Base-by-base conservation (phyloP, 1,139 yeast genomes). In the Magnusiomyces magnusii region DNA sequence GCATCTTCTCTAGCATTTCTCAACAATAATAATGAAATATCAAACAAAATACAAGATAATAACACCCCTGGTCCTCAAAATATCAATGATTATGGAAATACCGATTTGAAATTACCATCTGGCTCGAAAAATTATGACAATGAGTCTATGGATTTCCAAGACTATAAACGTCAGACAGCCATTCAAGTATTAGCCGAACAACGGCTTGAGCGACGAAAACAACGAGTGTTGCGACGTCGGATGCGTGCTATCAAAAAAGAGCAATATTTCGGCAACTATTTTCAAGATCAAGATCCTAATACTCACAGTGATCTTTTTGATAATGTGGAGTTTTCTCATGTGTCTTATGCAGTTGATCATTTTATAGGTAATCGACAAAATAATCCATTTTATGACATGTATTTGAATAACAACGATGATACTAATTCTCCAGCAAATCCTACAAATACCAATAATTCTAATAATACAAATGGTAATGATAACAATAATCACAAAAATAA, bases 131-230 rank as follows among this genome's bases (percentile, higher is more conserved):
- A 39, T 39, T 3, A 10, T 39, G 44, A 39, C 19, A 3, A 15
- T 39, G 19, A 47, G 15, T 57, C 67, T 9, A 65, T 70, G 2
- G 81, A 78, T 55, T 78, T 76, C 62, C 76, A 74, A 27, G 67
- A 65, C 27, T 78, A 76, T 61, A 73, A 73, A 52, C 69, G 65
- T 19, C 63, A 69, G 34, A 67, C 76, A 0, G 71, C 72, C 23
- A 64, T 70, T 41, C 78, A 75, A 49, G 70, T 75, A n/a, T 63
- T 67, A 21, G 63, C 75, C 7, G 65, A 67, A 55, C 68, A 67
- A 47, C 68, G 67, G 60, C 65, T 60, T 1, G 69, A 68, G 36
- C 60, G 66, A 19, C 59, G 58, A n/a, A 15, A 58, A n/a, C 53
- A 60, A 25, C 51, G 59, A 17, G 54, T 53, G 9, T 42, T 54